phyloP scores from a whole-genome alignment of 2,329 filamentous ascomycete species.

The Ophiocordyceps camponoti-saundersi region DNA sequence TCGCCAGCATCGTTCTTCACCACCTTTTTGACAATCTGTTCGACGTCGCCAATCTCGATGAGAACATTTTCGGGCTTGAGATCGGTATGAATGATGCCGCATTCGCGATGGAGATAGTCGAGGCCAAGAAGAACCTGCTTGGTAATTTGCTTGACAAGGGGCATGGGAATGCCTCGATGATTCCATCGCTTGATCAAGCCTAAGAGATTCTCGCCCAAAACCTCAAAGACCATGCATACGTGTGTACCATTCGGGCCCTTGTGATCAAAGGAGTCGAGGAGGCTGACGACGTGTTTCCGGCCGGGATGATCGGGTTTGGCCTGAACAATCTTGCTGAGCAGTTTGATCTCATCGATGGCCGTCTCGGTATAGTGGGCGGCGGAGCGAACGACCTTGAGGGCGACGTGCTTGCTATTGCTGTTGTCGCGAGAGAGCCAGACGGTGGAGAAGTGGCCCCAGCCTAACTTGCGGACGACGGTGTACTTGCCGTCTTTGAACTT shows the following conservation, averaged over 20 bases:
- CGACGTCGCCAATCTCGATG: conserved; percentile 96
- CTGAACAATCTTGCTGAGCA: conserved; percentile 90
- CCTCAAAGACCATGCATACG: conserved; percentile 99
- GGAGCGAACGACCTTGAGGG: conserved; percentile 92
- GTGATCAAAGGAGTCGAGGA: conserved; percentile 94
- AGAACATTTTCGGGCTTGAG: conserved; percentile 95
- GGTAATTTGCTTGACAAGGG: conserved; percentile 93
- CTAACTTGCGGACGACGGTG: conserved; percentile 86
- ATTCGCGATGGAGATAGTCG: conserved; percentile 93
- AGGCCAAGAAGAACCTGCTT: conserved; percentile 92
- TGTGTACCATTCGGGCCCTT: conserved; percentile 92
- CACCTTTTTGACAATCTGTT: conserved; percentile 93
- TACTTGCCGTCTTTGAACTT: conserved; percentile 97
- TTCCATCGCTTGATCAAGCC: conserved; percentile 98
- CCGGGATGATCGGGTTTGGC: conserved; percentile 91
- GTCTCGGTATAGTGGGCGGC: conserved; percentile 98
- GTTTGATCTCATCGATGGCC: conserved; percentile 95
- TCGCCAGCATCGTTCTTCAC: conserved; percentile 63
- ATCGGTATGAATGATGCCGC: conserved; percentile 96
- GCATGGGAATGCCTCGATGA: conserved; percentile 90
- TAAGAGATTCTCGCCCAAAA: conserved; percentile 84
- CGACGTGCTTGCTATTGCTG: conserved; percentile 79
- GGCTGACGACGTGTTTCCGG: conserved; percentile 84
- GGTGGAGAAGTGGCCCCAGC: conserved; percentile 98
- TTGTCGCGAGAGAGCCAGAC: conserved; percentile 80